These are phyloP conservation scores for Chenopodium formosanum DNA, from an alignment of 148 eudicot genomes.

Conservation along the genomic window DNA sequence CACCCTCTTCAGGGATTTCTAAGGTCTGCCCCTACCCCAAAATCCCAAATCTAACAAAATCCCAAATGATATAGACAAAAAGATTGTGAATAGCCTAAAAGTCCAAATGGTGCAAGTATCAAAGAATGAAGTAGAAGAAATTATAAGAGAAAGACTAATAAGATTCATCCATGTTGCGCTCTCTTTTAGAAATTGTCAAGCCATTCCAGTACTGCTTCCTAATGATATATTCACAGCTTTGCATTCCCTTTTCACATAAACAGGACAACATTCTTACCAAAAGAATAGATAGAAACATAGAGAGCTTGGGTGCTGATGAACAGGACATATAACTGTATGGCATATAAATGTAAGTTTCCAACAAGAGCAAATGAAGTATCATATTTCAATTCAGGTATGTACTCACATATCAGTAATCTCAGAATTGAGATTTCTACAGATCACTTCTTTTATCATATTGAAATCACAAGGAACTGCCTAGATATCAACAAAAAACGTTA, in stretches of 20 bases:
- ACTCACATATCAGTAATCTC: slow-evolving; percentile 78
- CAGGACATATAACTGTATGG: not conserved
- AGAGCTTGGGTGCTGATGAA: not conserved
- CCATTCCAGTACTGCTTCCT: too few species aligned
- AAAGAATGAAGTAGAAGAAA: too few species aligned
- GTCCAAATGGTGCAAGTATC: too few species aligned
- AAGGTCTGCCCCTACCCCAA: too few species aligned
- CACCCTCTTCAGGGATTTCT: too few species aligned
- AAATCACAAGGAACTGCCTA: slow-evolving; percentile 83
- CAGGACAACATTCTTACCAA: not conserved
- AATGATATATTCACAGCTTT: not conserved
- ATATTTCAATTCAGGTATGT: not conserved
- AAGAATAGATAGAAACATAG: too few species aligned
- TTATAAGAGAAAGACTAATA: too few species aligned
- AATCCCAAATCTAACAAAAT: too few species aligned
- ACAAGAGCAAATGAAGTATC: not conserved
- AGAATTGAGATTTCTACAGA: slow-evolving; percentile 54
- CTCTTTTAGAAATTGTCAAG: not conserved
- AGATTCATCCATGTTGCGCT: not conserved
- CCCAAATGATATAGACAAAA: too few species aligned
- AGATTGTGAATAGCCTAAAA: too few species aligned
- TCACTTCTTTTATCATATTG: slow-evolving; percentile 60
- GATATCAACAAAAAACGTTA: slow-evolving; percentile 28
- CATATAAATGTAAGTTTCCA: not conserved
- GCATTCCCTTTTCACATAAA: too few species aligned